Base-by-base conservation (phyloP, 2,329 filamentous ascomycete species). In the Pseudohalonectria lignicola region DNA sequence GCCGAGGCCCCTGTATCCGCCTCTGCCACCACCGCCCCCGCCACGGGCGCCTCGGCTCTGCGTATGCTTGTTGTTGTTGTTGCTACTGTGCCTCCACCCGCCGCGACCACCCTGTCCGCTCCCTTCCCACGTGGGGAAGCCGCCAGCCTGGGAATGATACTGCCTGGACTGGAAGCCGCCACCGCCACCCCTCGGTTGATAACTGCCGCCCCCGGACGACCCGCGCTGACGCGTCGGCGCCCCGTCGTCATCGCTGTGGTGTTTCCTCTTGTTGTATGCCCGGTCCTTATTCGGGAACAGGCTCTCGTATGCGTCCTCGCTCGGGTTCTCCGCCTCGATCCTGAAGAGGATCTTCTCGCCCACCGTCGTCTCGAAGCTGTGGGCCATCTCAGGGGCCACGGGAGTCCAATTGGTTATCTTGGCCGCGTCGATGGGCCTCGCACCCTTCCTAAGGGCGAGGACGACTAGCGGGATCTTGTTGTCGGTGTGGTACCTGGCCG, bases 391-490 rank as follows among this genome's bases (percentile, higher is more conserved):
- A 5, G 74, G 64, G 1, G 81, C 62, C 4, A 94, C 69, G 4
- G 85, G 77, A 44, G 84, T 75, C 92, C 90, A 96, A 45, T 82
- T 79, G 39, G 79, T 75, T 41, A 96, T 95, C 51, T 79, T 81
- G 39, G 71, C 74, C 13, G 86, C 88, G 50, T 95, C 88, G 39
- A 81, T 74, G 1, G 86, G 85, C 29, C 81, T 78, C 3, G 81
- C 77, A 12, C 80, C 79, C 53, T 82, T 83, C 29, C 81, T 74
- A 34, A 90, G 69, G 1, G 86, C 88, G 28, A 98, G 69, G 2
- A 96, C 85, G 10, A 96, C 79, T 10, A 86, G 72, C 0, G 88
- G 87, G 0, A 71, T 73, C 1, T 74, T 70, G 50, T 87, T 88
- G 46, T 94, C 86, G 1, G 86, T 88, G 61, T 92, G 82, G 47